phyloP scores from a whole-genome alignment of 2,329 filamentous ascomycete genomes.

The Cercospora janseana region DNA sequence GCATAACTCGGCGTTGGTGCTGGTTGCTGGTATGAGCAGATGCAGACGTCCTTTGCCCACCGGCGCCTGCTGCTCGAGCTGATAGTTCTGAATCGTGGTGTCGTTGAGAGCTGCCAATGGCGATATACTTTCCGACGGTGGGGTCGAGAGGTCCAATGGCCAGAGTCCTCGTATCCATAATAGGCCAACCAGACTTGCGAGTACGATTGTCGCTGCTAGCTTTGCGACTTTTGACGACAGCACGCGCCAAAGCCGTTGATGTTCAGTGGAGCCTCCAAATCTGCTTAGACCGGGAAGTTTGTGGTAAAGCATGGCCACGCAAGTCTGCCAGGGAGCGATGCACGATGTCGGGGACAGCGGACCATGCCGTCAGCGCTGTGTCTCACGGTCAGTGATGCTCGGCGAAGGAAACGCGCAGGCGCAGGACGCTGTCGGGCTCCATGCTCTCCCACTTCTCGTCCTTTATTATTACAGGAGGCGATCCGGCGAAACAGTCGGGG shows the following conservation, averaged over 20 bases:
- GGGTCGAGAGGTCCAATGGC: neutral
- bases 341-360: no score
- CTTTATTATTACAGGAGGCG: no score
- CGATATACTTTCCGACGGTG: neutral
- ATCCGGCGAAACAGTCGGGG: no score
- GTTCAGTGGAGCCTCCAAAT: neutral
- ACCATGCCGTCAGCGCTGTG: no score
- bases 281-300: no score
- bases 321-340: no score
- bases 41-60: slow-evolving; percentile 46
- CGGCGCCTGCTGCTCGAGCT: neutral
- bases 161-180: slow-evolving; percentile 12
- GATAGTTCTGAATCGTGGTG: neutral
- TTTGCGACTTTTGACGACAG: slow-evolving; percentile 18
- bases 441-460: no score
- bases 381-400: no score
- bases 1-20: slow-evolving; percentile 39
- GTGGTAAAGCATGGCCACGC: neutral
- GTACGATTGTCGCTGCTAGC: slow-evolving; percentile 12
- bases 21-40: slow-evolving; percentile 53
- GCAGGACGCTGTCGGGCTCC: no score
- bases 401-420: no score
- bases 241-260: slow-evolving; percentile 12
- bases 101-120: slow-evolving; percentile 3
- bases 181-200: slow-evolving; percentile 10